Evolutionary conservation across 1,284 basidiomycete species (phyloP), one percentile per base, ranked within the genome.

Genomic region (Inonotus hispidus): DNA sequence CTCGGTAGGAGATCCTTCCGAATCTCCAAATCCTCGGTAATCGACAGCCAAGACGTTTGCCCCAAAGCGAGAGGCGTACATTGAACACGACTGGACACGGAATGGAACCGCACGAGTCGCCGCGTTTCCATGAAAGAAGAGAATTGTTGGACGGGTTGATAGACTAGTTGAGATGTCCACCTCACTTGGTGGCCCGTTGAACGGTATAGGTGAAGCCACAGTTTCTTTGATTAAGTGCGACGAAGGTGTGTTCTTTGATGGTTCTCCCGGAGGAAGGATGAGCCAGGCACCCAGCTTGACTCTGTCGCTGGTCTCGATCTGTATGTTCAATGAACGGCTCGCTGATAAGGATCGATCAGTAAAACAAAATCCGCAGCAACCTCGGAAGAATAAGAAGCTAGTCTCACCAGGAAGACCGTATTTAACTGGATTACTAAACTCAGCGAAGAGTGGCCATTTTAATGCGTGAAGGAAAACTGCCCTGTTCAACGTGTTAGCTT

Each of bases 21-120:
- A 95, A 70, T 98, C 94, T 0, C 79, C 95, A 68, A 91, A 98
- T 0, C 95, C 95, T n/a, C 93, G 84, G 70, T 96, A 96, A 73
- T 97, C 95, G 49, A 93, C 84, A 0, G 85, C 87, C 21, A 97
- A 73, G 1, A 97, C 87, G 70, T 96, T 97, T 16, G 80, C 82
- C 21, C 78, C 75, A 0, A 93, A 74, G 1, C 87, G 79, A 1
- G 83, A 78, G 0, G 88, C 79, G 65, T 88, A 84, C 0, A 79
- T 74, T 10, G 78, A 72, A 70, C 91, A 90, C 46, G 85, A 79
- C 3, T 77, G 78, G 10, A 92, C 75, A 8, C 93, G 87, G 56
- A 79, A 81, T 0, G 74, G 68, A 5, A 84, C 78, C 0, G 90
- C 89, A 14, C 93, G 84, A 0, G 89, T 92, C 3, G 80, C 90